Conservation (phyloP, 1,139 yeast species). For the Spathaspora sp. region DNA sequence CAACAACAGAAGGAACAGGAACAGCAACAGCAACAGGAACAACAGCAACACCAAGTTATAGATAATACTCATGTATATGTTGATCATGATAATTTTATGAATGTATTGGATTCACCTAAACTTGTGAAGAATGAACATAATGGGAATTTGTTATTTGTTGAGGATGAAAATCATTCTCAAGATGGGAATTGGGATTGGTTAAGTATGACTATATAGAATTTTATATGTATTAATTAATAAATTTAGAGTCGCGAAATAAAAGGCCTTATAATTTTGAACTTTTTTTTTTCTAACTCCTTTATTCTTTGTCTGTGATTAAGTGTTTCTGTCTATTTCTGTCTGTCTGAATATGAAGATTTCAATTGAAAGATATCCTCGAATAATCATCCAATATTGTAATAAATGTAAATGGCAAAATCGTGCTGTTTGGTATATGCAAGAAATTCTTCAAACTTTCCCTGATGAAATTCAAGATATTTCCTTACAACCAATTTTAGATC, state of each 20-base stretch:
- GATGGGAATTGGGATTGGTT: slow-evolving; percentile 39
- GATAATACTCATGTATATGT: background rate
- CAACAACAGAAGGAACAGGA: slow-evolving; percentile 1
- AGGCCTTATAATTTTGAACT: background rate
- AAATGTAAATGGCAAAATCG: slow-evolving; percentile 51
- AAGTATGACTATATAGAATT: slow-evolving; percentile 31
- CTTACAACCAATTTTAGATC: slow-evolving; percentile 37
- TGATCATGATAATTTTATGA: slow-evolving; percentile 2
- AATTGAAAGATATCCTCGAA: slow-evolving; percentile 23
- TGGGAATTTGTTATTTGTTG: slow-evolving; percentile 12
- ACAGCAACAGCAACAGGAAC: background rate
- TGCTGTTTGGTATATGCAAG: slow-evolving; percentile 49
- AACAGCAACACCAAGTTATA: background rate
- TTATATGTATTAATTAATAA: background rate
- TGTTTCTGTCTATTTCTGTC: background rate
- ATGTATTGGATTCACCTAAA: slow-evolving; percentile 6
- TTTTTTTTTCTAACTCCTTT: background rate
- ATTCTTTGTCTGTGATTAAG: background rate
- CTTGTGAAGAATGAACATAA: slow-evolving; percentile 14
- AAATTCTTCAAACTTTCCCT: slow-evolving; percentile 44
- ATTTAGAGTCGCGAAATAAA: background rate
- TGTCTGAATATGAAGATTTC: slow-evolving; percentile 29
- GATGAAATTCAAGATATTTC: slow-evolving; percentile 38
- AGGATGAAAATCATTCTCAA: slow-evolving; percentile 16
- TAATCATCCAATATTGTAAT: slow-evolving; percentile 41